Evolutionary conservation across 176 grass and related monocot species (phyloP), one percentile per base, ranked within the genome.

Genomic region (Echinochloa phyllopogon): DNA sequence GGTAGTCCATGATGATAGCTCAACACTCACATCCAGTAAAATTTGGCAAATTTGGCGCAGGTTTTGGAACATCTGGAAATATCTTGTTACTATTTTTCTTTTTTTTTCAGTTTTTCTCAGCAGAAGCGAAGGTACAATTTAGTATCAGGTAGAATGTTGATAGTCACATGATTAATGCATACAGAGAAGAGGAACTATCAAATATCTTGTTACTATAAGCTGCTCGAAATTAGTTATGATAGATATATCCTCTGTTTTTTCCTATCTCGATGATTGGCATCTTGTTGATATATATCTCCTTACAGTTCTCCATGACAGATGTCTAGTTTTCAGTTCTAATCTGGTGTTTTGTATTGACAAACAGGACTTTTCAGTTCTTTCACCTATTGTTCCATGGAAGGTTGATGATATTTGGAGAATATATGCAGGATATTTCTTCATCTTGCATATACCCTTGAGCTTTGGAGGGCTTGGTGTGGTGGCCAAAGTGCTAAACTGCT

Each of bases 391-490:
- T 82, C 96, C 96, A 67, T 98, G 96, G 96, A 73, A 95, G 50
- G 65, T n/a, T 44, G 86, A 78, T 47, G 88, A 94, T 38, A 81
- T 82, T 64, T 98, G 96, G 96, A 92, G 80, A 47, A 95, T 82
- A 86, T 92, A 92, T 94, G 83, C 88, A 13, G 96, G 80, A 27
- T 98, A 98, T 83, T 92, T 98, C 65, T 92, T 95, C 75, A 74
- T 92, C 39, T 75, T 94, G 56, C 96, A 98, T 50, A 62, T 95
- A 51, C 93, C 96, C 8, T 83, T 95, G 23, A 95, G 96, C 83
- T 98, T 98, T 89, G 96, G 85, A 85, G 96, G 96, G 40, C 96
- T 98, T 45, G 92, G 57, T 44, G n/a, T 86, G 51, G 44, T 94
- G 58, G 86, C 89, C 52, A 83, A 91, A 79, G 62, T 87, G 43